Conservation (phyloP, 2,329 filamentous ascomycete species). For the Fusarium coffeatum region DNA sequence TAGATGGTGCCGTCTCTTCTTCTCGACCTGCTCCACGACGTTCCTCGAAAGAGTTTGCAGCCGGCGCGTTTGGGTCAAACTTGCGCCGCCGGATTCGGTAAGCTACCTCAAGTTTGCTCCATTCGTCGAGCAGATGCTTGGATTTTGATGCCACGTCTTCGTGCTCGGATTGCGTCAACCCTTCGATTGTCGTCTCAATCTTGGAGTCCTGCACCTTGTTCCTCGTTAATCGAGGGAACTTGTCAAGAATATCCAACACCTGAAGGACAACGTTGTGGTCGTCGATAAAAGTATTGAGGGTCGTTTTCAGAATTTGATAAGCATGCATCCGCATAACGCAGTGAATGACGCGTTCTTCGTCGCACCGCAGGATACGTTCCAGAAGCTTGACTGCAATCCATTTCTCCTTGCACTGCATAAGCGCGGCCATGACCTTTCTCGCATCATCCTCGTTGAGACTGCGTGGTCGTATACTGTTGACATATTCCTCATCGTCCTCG, state of each 20-base stretch:
- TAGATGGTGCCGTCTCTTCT: conserved; percentile 52
- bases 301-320: conserved; percentile 92
- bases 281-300: conserved; percentile 85
- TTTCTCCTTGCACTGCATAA: conserved; percentile 99
- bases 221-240: conserved; percentile 87
- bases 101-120: conserved; percentile 88
- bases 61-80: conserved; percentile 73
- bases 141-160: conserved; percentile 80
- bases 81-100: conserved; percentile 96
- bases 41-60: conserved; percentile 69
- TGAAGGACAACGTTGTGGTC: conserved; percentile 91
- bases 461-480: conserved; percentile 86
- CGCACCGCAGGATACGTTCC: conserved; percentile 84
- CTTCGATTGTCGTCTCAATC: conserved; percentile 84
- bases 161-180: conserved; percentile 74
- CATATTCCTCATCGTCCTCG: conserved; percentile 95
- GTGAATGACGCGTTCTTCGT: conserved; percentile 88
- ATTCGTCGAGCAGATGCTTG: conserved; percentile 78
- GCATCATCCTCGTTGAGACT: conserved; percentile 84
- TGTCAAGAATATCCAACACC: conserved; percentile 88
- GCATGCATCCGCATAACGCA: conserved; percentile 96
- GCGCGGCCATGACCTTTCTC: conserved; percentile 93
- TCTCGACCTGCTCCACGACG: conserved; percentile 66
- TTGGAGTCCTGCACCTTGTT: conserved; percentile 98
- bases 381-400: conserved; percentile 98